Evolutionary conservation across 352 stramenopile genomes (phyloP).

Genomic region (Peronospora tabacina): DNA sequence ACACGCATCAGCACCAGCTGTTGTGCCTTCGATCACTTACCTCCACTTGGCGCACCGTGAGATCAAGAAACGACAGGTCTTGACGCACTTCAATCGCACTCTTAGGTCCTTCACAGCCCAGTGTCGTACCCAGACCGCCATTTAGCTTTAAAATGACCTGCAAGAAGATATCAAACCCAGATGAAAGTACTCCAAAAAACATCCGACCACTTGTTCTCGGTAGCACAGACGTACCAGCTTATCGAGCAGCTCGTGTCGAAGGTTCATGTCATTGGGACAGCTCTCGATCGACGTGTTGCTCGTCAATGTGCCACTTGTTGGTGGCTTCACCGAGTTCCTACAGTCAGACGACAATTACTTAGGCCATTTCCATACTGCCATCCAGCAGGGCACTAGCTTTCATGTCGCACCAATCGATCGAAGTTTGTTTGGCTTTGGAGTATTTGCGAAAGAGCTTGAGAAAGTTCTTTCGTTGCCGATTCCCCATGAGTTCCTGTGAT

Average conservation of each 20-base stretch:
- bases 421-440: constrained; percentile 70
- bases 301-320: constrained; percentile 64
- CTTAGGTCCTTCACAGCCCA: constrained; percentile 92
- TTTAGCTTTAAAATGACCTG: constrained; percentile 97
- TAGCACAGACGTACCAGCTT: constrained; percentile 74
- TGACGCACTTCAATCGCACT: constrained; percentile 91
- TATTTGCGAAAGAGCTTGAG: constrained; percentile 88
- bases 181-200: constrained; percentile 10
- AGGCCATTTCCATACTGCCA: not conserved
- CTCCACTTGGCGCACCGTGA: constrained; percentile 98
- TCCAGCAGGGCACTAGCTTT: constrained; percentile 9
- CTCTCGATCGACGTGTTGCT: constrained; percentile 67
- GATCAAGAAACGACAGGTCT: constrained; percentile 95
- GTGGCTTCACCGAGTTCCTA: constrained; percentile 75
- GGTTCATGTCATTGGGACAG: constrained; percentile 88
- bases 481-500: constrained; percentile 72
- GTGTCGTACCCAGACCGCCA: constrained; percentile 96
- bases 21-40: constrained; percentile 22
- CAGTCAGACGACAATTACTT: constrained; percentile 1
- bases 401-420: constrained; percentile 64
- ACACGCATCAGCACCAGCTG: not conserved
- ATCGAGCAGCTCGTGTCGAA: constrained; percentile 91
- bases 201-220: not conserved
- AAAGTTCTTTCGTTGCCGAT: constrained; percentile 79
- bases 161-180: constrained; percentile 6